Evolutionary conservation across 2,329 filamentous ascomycete genomes (phyloP).

Genomic region (Paecilomyces sp.): DNA sequence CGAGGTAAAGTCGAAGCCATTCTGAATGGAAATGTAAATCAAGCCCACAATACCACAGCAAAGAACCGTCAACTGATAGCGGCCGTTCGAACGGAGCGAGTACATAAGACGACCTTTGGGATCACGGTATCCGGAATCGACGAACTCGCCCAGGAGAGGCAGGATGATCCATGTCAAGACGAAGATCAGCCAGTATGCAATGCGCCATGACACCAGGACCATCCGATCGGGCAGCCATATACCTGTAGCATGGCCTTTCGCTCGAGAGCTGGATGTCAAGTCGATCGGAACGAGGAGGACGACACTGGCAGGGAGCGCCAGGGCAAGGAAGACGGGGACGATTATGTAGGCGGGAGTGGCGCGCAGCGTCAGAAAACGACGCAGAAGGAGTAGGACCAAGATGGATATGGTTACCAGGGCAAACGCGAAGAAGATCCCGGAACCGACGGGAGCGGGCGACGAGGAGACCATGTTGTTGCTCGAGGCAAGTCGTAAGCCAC

Average conservation of each 20-base stretch:
- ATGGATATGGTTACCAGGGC: slow-evolving; percentile 68
- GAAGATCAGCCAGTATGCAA: slow-evolving; percentile 97
- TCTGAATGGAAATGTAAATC: slow-evolving; percentile 74
- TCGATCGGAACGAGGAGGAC: slow-evolving; percentile 92
- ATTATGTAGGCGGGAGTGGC: slow-evolving; percentile 84
- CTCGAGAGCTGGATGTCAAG: slow-evolving; percentile 74
- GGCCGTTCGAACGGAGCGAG: slow-evolving; percentile 77
- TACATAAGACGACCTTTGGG: slow-evolving; percentile 74
- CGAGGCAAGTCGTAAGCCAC: neutral
- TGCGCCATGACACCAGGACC: slow-evolving; percentile 83
- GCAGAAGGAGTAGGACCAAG: slow-evolving; percentile 73
- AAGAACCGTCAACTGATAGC: slow-evolving; percentile 78
- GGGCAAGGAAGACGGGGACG: slow-evolving; percentile 90
- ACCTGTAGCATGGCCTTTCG: slow-evolving; percentile 65
- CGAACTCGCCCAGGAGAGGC: slow-evolving; percentile 87
- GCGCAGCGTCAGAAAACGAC: slow-evolving; percentile 84
- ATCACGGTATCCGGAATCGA: slow-evolving; percentile 87
- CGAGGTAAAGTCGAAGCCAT: slow-evolving; percentile 63
- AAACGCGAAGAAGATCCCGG: slow-evolving; percentile 67
- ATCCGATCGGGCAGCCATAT: slow-evolving; percentile 79
- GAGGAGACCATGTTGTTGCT: slow-evolving; percentile 13
- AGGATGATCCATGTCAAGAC: slow-evolving; percentile 89
- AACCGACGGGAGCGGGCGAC: slow-evolving; percentile 56
- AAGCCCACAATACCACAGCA: slow-evolving; percentile 63
- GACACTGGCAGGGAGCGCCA: slow-evolving; percentile 85